Percentiles rank a stretch among this genome's conserved stretches.
phyloP scores from a whole-genome alignment of 345 rosid species.

The Euphorbia tirucalli region DNA sequence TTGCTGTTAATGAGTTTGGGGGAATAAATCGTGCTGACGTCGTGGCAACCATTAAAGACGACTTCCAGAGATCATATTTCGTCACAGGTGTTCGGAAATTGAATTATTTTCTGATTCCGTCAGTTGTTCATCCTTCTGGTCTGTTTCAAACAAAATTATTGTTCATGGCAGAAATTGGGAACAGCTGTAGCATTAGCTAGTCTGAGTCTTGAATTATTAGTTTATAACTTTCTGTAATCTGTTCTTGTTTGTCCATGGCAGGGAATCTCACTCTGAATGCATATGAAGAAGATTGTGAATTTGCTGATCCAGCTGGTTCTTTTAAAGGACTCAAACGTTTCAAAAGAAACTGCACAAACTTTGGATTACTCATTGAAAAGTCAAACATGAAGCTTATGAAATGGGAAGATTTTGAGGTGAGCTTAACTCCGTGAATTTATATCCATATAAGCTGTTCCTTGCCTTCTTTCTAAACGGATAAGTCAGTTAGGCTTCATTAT shows the following conservation, averaged over 20 bases:
- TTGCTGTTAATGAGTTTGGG: constrained; percentile 48
- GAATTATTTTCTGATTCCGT: neutral
- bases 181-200: neutral
- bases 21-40: constrained; percentile 52
- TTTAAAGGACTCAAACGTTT: constrained; percentile 82
- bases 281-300: constrained; percentile 87
- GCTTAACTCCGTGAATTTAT: neutral
- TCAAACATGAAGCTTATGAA: constrained; percentile 85
- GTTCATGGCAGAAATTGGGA: neutral
- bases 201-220: neutral
- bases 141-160: neutral
- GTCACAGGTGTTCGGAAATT: constrained; percentile 55
- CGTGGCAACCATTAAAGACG: constrained; percentile 64
- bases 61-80: constrained; percentile 75
- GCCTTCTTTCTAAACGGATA: neutral
- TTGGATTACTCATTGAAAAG: constrained; percentile 71
- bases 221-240: neutral
- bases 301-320: constrained; percentile 98
- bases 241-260: constrained; percentile 14
- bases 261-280: constrained; percentile 71
- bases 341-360: constrained; percentile 86
- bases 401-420: constrained; percentile 88
- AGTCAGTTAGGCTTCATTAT: too few species aligned
- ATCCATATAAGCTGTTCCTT: neutral
- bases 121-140: too few species aligned